These are phyloP conservation scores for Penicillium riverlandense DNA, from an alignment of 495 filamentous ascomycete genomes.

Conservation along the genomic window DNA sequence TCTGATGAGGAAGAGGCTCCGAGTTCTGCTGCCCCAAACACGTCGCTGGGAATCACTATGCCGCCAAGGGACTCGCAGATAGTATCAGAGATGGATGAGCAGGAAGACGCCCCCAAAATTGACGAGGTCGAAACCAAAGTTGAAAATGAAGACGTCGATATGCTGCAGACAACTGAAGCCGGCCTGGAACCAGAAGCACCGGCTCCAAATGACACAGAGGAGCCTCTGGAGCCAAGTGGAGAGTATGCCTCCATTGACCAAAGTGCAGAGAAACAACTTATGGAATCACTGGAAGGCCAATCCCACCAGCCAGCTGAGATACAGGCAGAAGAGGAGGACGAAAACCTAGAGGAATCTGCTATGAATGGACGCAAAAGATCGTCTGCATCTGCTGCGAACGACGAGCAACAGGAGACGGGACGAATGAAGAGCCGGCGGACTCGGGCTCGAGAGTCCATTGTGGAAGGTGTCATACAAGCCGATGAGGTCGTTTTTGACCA, in stretches of 20 bases:
- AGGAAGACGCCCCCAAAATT: conserved; percentile 2
- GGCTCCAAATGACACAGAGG: not conserved
- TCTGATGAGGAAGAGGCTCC: conserved; percentile 35
- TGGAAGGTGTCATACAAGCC: conserved; percentile 37
- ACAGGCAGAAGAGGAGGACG: conserved; percentile 13
- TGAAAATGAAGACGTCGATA: conserved; percentile 8
- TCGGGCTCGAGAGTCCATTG: conserved; percentile 65
- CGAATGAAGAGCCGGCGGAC: conserved; percentile 78
- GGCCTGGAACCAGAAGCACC: conserved; percentile 6
- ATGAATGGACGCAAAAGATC: conserved; percentile 40
- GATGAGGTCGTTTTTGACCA: conserved; percentile 57
- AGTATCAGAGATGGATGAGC: conserved; percentile 9
- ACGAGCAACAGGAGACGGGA: conserved; percentile 48
- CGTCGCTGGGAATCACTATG: conserved; percentile 30
- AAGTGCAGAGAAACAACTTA: conserved; percentile 35
- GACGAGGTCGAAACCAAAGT: conserved; percentile 3
- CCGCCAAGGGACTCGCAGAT: conserved; percentile 18
- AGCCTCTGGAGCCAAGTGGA: conserved; percentile 18
- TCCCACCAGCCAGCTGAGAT: conserved; percentile 17
- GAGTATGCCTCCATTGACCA: conserved; percentile 36
- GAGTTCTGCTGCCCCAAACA: conserved; percentile 25
- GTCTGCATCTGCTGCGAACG: conserved; percentile 40
- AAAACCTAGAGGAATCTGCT: conserved; percentile 23
- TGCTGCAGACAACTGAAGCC: conserved; percentile 7
- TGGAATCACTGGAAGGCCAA: conserved; percentile 32